Conservation (phyloP, 148 eudicot genomes). For the Amaranthus palmeri region DNA sequence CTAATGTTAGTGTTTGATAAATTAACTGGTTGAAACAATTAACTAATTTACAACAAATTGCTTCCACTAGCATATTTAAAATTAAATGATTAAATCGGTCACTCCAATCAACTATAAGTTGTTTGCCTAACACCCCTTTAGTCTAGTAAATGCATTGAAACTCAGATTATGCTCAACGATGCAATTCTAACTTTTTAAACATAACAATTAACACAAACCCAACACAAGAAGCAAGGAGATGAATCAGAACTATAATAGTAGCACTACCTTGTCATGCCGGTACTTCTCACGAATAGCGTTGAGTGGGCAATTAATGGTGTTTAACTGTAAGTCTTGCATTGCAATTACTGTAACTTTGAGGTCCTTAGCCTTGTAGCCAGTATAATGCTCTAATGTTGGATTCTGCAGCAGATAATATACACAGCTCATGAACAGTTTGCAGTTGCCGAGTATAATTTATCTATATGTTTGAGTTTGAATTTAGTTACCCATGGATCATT, state of each 20-base stretch:
- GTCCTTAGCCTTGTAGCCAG: constrained; percentile 46
- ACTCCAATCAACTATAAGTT: too few species aligned
- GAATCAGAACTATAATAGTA: neutral
- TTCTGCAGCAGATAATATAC: constrained; percentile 44
- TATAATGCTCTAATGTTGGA: constrained; percentile 76
- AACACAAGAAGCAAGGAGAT: too few species aligned
- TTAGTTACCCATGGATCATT: constrained; percentile 75
- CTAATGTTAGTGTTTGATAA: too few species aligned
- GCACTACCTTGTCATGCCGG: constrained; percentile 60
- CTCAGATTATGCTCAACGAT: too few species aligned
- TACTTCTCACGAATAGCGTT: constrained; percentile 78
- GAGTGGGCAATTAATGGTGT: constrained; percentile 38
- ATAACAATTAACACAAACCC: too few species aligned
- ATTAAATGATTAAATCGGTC: too few species aligned
- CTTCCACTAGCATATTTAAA: neutral
- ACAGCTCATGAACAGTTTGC: constrained; percentile 5
- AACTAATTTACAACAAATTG: too few species aligned
- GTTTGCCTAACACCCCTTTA: too few species aligned
- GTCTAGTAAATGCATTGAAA: too few species aligned
- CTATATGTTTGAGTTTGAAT: neutral
- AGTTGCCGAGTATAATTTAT: neutral
- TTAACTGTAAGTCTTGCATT: constrained; percentile 61
- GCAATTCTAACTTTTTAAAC: too few species aligned
- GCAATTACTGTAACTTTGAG: constrained; percentile 51
- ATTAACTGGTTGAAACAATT: too few species aligned